Base-by-base conservation (phyloP, 2,329 filamentous ascomycete species). In the Teratosphaeria viscida region DNA sequence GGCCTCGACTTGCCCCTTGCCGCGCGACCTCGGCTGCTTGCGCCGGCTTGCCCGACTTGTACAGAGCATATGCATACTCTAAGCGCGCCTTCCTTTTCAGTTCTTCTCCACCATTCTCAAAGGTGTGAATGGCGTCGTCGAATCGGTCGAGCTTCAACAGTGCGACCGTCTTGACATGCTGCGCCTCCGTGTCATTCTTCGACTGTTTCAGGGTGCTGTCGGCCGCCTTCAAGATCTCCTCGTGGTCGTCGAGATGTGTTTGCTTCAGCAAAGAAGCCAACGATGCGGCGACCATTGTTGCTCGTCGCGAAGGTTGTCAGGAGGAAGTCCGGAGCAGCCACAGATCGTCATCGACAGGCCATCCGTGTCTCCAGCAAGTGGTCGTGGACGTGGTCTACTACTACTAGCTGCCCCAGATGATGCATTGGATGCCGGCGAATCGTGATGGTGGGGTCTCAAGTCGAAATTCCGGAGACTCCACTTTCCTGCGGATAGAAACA, bases 141-240 rank as follows among this genome's bases (percentile, higher is more conserved):
- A 87, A 94, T 60, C 89, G 87, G 74, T 94, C 90, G 66, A 94
- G 83, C 72, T 91, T 90, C 63, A 94, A 79, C 23, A 94, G 81
- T 26, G 89, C 88, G 53, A 92, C 82, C 14, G 87, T 81, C 62
- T 87, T 86, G 39, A 85, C 86, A 71, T 87, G 85, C 43, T 87
- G 85, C 57, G 86, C 85, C 49, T 82, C 76, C 29, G 78, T 61
- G 64, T 86, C 81, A 57, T 72, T 72, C 69, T 85, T 86, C n/a
- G 79, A 81, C 60, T 81, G 80, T 69, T 82, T 80, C 54, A 86
- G 75, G 0, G 76, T 74, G 37, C 75, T 77, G 68, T 85, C 81
- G 65, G 85, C 82, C 59, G 82, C 79, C 67, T 83, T 84, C 62
- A 94, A 82, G 57, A 89, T 77, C 73, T 92, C 86, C 54, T 88